These are phyloP conservation scores for Pseudogymnoascus sp. DNA, from an alignment of 2,329 filamentous ascomycete species.

Conservation along the genomic window DNA sequence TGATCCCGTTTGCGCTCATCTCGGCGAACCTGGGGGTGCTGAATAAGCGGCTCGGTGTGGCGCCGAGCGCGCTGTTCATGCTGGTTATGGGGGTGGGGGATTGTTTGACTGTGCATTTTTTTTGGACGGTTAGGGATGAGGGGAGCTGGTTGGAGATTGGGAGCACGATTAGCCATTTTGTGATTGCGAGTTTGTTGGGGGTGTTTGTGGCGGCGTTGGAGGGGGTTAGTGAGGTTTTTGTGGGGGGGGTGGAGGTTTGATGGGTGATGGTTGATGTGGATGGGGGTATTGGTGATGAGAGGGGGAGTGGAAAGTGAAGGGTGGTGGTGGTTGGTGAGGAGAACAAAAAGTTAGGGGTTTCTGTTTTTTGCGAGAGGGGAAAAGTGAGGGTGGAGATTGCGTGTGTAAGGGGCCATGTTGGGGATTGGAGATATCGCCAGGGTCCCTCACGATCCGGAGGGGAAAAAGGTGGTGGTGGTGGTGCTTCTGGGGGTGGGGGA, in stretches of 20 bases:
- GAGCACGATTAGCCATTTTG: conserved; percentile 91
- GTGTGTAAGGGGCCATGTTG: background rate
- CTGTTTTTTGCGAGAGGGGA: background rate
- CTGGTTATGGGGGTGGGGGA: conserved; percentile 86
- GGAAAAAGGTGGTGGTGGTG: background rate
- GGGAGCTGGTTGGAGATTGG: conserved; percentile 97
- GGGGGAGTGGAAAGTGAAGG: background rate
- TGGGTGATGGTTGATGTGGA: background rate
- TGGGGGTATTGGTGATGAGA: background rate
- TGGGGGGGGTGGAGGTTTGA: conserved; percentile 65
- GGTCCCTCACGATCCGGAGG: background rate
- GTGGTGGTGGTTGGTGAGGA: background rate
- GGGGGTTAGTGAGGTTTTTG: conserved; percentile 73
- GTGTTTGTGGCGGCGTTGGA: conserved; percentile 87
- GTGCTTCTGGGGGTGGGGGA: background rate
- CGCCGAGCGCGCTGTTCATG: conserved; percentile 88
- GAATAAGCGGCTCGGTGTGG: conserved; percentile 73
- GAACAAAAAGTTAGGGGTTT: background rate
- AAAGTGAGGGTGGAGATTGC: background rate
- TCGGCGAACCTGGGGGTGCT: conserved; percentile 91
- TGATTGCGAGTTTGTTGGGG: conserved; percentile 80
- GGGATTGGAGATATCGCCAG: background rate
- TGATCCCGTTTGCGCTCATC: conserved; percentile 88
- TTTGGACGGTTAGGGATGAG: conserved; percentile 95
- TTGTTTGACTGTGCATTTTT: conserved; percentile 89